A percentile compares a stretch with the other conserved stretches of the same genome.
Conservation (phyloP, 768 basidiomycete species). For the Daedaleopsis nitida region DNA sequence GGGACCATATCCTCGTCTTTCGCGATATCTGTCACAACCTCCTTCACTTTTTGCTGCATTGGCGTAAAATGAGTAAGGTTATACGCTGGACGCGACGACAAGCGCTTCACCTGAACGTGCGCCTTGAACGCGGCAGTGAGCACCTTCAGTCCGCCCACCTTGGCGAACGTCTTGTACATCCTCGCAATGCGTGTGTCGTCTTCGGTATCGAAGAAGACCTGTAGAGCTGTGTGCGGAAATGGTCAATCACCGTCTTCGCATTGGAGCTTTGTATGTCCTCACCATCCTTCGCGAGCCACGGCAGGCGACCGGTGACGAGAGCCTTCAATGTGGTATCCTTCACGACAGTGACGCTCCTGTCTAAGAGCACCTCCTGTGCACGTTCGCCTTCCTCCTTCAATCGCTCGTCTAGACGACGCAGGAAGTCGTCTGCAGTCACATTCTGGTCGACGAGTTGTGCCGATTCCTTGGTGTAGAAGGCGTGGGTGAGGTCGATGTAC, state of each 20-base stretch:
- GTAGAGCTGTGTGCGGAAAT: constrained; percentile 44
- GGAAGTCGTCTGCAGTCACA: constrained; percentile 53
- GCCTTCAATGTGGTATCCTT: constrained; percentile 56
- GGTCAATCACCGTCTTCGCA: neutral
- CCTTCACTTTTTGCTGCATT: constrained; percentile 53
- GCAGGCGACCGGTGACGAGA: constrained; percentile 45
- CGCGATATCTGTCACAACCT: constrained; percentile 63
- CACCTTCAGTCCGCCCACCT: constrained; percentile 54
- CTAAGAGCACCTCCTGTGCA: constrained; percentile 50
- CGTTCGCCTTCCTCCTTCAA: constrained; percentile 62
- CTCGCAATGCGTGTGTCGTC: constrained; percentile 44
- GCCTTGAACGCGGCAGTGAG: constrained; percentile 64
- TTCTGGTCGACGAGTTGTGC: constrained; percentile 36
- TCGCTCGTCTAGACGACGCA: constrained; percentile 47
- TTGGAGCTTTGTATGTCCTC: neutral
- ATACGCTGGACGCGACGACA: neutral
- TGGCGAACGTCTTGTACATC: constrained; percentile 65
- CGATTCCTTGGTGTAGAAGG: constrained; percentile 60
- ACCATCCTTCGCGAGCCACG: constrained; percentile 48
- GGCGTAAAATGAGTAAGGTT: neutral
- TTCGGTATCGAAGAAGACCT: constrained; percentile 50
- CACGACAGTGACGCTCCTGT: constrained; percentile 50
- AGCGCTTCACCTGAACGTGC: constrained; percentile 53
- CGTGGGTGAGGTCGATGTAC: constrained; percentile 50
- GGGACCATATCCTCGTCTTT: constrained; percentile 81